Conservation (phyloP, 345 rosid species). For the Kandelia obovata region DNA sequence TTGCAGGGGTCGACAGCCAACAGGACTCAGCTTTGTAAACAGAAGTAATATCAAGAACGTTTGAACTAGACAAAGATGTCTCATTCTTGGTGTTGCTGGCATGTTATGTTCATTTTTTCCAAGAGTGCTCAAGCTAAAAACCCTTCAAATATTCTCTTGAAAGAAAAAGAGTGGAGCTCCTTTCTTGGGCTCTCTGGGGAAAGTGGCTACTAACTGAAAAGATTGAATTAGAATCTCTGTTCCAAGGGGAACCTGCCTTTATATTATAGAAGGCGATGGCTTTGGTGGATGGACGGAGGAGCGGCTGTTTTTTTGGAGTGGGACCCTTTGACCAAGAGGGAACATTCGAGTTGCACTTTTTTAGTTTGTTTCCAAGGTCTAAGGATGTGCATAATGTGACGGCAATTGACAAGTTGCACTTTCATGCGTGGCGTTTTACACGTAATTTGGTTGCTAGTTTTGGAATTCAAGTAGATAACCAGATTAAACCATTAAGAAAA, state of each 20-base stretch:
- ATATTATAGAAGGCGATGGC: conserved; percentile 12
- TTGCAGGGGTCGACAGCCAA: conserved; percentile 33
- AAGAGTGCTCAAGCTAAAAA: neutral
- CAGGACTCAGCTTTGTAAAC: conserved; percentile 28
- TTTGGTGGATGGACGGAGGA: conserved; percentile 45
- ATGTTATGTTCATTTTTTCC: neutral
- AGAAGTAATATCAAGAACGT: conserved; percentile 32
- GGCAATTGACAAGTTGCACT: neutral
- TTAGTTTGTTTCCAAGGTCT: neutral
- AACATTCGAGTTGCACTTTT: neutral
- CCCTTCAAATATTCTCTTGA: conserved; percentile 12
- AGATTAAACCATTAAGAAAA: too few relatives aligned
- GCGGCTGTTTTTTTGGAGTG: conserved; percentile 18
- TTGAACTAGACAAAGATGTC: conserved; percentile 29
- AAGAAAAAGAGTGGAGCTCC: conserved; percentile 32
- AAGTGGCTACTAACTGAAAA: conserved; percentile 15
- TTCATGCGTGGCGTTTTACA: neutral
- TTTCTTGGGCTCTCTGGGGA: neutral
- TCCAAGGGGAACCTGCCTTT: conserved; percentile 34
- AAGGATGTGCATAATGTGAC: neutral
- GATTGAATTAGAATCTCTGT: conserved; percentile 42
- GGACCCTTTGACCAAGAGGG: neutral
- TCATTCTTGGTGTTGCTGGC: conserved; percentile 26
- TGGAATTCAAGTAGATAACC: neutral
- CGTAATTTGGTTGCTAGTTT: conserved; percentile 1